Evolutionary conservation across 768 basidiomycete genomes (phyloP).

Genomic region (Trichaptum fuscoviolaceum): DNA sequence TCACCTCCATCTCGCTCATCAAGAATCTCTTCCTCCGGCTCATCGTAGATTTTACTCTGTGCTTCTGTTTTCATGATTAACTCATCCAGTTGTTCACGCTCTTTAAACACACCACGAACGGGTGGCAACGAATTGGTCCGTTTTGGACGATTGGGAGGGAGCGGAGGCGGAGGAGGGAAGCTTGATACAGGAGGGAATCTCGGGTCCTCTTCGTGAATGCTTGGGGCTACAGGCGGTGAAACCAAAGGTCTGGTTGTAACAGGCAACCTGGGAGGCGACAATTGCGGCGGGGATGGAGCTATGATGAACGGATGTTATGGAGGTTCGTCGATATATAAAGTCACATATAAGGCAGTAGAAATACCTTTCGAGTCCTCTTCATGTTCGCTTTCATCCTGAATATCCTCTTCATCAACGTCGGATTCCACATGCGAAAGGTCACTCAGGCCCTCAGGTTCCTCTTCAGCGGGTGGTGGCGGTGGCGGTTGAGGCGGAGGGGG

Average conservation of each 20-base stretch:
- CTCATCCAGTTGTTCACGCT: neutral
- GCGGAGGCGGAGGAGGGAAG: neutral
- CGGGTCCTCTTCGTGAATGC: neutral
- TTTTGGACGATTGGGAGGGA: neutral
- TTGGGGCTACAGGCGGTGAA: neutral
- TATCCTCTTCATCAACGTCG: neutral
- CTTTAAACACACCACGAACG: neutral
- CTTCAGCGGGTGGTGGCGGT: slow-evolving; percentile 8
- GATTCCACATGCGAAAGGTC: neutral
- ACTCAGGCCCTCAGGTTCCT: slow-evolving; percentile 6
- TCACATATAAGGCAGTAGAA: neutral
- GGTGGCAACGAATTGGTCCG: neutral
- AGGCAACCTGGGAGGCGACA: neutral
- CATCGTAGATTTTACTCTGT: slow-evolving; percentile 6
- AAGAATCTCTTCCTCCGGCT: slow-evolving; percentile 37
- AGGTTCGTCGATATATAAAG: neutral
- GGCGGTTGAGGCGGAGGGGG: slow-evolving; percentile 12
- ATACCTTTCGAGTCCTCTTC: neutral
- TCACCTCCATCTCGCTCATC: slow-evolving; percentile 62
- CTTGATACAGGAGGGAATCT: neutral
- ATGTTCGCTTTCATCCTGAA: neutral
- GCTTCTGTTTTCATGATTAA: neutral
- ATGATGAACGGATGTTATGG: neutral
- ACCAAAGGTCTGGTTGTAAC: neutral
- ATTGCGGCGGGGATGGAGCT: neutral